phyloP scores from a whole-genome alignment of 495 filamentous ascomycete genomes.

The Lophiotrema nucula region DNA sequence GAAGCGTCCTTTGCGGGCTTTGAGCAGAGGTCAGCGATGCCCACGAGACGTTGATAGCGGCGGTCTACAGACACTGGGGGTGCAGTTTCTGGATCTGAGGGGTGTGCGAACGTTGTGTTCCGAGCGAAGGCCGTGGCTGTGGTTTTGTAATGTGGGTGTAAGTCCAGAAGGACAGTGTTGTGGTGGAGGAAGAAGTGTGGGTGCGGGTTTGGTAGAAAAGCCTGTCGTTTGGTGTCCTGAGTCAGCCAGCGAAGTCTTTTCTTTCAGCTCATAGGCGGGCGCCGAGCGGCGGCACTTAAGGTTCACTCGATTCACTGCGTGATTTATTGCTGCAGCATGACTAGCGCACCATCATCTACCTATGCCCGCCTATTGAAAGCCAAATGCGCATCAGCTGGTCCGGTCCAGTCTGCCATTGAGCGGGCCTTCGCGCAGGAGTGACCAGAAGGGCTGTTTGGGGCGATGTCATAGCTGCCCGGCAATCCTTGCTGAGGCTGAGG shows the following conservation, averaged over 20 bases:
- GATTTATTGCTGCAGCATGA: too few species aligned
- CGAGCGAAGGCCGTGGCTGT: neutral
- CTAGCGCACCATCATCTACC: too few species aligned
- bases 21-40: conserved; percentile 11
- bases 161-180: conserved; percentile 30
- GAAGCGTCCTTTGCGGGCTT: neutral
- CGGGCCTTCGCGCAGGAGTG: too few species aligned
- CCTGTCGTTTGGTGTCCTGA: conserved; percentile 9
- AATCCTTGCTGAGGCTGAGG: too few species aligned
- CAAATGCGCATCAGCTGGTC: too few species aligned
- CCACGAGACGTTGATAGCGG: too few species aligned
- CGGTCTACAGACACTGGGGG: neutral
- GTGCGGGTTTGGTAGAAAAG: neutral
- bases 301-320: too few species aligned
- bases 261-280: conserved; percentile 7
- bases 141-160: neutral
- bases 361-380: too few species aligned
- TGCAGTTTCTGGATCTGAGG: neutral
- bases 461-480: too few species aligned
- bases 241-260: conserved; percentile 3
- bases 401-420: too few species aligned
- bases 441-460: too few species aligned
- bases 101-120: conserved; percentile 4
- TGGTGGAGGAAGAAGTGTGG: conserved; percentile 2
- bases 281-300: neutral